Base-by-base conservation (phyloP, 2,329 filamentous ascomycete genomes). In the Colletotrichum nymphaeae region DNA sequence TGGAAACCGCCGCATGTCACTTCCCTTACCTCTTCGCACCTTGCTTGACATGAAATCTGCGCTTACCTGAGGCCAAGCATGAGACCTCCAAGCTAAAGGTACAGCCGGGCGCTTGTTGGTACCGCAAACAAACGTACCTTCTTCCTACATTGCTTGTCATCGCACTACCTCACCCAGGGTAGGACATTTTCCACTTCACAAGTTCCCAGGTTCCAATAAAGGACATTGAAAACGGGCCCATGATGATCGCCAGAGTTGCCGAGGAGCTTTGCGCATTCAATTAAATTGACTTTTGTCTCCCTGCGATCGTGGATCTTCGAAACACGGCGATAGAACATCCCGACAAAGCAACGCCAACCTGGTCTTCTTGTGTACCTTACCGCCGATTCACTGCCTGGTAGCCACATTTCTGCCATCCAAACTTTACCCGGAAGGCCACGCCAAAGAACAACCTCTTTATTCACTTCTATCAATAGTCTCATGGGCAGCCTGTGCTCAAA, bases 401-500 rank as follows among this genome's bases (percentile, higher is more conserved):
- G 59, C 46, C 24, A n/a, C 19, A 3, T 63, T 14, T 14, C 7
- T 35, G 26, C 7, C 26, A 24, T 53, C 22, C 8, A 6, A 37
- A 28, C 28, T 52, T 53, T 22, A 6, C 5, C 12, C 32, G 19
- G 46, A 12, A 8, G 37, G 2, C 5, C 14, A n/a, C 12, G 26
- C 14, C 12, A n/a, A 26, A 8, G 5, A 32, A 28, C 12, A 26
- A 3, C 7, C 4, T 63, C 46, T 53, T 53, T 53, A 7, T 26
- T 26, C 30, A 16, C 4, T 8, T 9, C 11, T 30, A 11, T 16
- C 57, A 55, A 7, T 24, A 42, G 52, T 56, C 53, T 59, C 37
- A 76, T 76, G 75, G 75, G 75, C 28, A 71, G 60, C 52, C 26
- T 66, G 28, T 76, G 75, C 67, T 76, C 74, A 24, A 75, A 75